A percentile compares a stretch with the other conserved stretches of the same genome.
These are phyloP conservation scores for Endotrypanum monterogeii DNA, from an alignment of 208 protist species.

Conservation along the genomic window DNA sequence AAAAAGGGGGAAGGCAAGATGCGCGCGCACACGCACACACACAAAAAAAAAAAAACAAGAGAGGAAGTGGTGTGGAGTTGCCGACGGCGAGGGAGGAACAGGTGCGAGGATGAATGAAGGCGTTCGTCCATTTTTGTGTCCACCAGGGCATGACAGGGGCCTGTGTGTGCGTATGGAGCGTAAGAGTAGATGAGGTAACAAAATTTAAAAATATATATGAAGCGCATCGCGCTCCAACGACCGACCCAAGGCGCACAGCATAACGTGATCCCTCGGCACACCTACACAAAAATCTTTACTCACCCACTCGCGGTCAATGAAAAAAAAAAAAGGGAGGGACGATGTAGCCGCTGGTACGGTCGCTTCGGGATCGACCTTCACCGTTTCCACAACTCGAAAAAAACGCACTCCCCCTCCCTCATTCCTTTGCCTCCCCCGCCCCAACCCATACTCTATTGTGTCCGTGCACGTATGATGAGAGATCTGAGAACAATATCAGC, in stretches of 20 bases:
- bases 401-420: conserved; percentile 7
- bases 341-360: background rate
- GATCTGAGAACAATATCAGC: background rate
- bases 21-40: too few relatives aligned
- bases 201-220: background rate
- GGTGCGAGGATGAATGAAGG: background rate
- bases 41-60: conserved; percentile 9
- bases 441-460: too few relatives aligned
- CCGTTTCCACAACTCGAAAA: background rate
- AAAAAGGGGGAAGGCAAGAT: background rate
- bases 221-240: background rate
- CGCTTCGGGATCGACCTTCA: background rate
- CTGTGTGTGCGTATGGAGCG: background rate
- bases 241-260: background rate
- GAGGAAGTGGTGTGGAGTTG: background rate
- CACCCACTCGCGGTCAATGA: background rate
- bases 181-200: background rate
- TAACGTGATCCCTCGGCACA: background rate
- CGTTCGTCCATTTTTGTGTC: background rate
- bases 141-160: background rate
- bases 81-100: background rate
- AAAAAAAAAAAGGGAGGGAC: too few relatives aligned
- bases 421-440: background rate
- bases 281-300: background rate
- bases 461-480: background rate